These are phyloP conservation scores for Fusarium sp. DNA, from an alignment of 2,329 filamentous ascomycete species.

Conservation along the genomic window DNA sequence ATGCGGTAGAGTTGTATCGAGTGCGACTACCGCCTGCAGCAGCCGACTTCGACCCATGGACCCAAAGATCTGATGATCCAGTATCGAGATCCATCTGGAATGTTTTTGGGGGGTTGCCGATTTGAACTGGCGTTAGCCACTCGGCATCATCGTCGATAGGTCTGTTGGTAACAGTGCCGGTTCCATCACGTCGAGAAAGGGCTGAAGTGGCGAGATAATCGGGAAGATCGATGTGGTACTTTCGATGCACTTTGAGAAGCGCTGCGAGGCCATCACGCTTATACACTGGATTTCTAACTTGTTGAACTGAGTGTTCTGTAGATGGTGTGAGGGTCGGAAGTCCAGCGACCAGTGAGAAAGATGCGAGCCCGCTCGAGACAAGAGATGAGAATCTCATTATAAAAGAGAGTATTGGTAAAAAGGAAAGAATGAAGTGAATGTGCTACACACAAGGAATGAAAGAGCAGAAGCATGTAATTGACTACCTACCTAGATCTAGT, in stretches of 20 bases:
- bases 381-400: constrained; percentile 31
- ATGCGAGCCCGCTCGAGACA: constrained; percentile 27
- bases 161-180: constrained; percentile 46
- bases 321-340: constrained; percentile 6
- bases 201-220: constrained; percentile 20
- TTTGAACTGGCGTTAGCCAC: constrained; percentile 56
- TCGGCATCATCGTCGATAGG: constrained; percentile 52
- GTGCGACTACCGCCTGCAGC: constrained; percentile 54
- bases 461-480: not conserved
- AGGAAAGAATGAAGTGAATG: constrained; percentile 6
- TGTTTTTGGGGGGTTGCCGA: constrained; percentile 57
- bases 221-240: constrained; percentile 53
- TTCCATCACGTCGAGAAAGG: constrained; percentile 45
- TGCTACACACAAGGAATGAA: not conserved
- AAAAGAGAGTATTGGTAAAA: constrained; percentile 17
- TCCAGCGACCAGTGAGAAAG: constrained; percentile 19
- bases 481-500: not conserved
- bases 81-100: constrained; percentile 60
- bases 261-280: constrained; percentile 51
- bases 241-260: constrained; percentile 51
- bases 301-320: constrained; percentile 46
- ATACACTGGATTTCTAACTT: constrained; percentile 53
- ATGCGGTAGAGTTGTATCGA: constrained; percentile 54
- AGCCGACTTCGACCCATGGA: constrained; percentile 59
- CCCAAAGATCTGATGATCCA: constrained; percentile 62